These are phyloP conservation scores for Kwoniella botswanensis DNA, from an alignment of 768 basidiomycete genomes.

Conservation along the genomic window DNA sequence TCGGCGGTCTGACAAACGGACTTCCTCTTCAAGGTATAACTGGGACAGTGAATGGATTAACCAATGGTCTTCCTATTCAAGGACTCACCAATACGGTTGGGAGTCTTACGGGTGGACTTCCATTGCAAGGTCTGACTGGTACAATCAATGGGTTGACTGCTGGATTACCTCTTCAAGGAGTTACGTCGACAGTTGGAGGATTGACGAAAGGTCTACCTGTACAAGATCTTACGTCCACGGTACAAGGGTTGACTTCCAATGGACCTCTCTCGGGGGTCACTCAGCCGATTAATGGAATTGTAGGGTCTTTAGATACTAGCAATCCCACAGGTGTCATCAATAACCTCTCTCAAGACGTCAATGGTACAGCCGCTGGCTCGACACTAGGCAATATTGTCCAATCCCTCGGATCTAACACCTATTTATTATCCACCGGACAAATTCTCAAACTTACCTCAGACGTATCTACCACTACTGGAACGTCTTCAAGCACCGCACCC, in stretches of 20 bases:
- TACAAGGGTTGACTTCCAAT: conserved; percentile 1
- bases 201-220: conserved; percentile 10
- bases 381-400: conserved; percentile 15
- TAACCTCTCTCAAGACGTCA: conserved; percentile 4
- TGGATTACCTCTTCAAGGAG: conserved; percentile 16
- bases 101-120: conserved; percentile 2
- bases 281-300: neutral
- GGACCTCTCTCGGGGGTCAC: neutral
- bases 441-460: conserved; percentile 18
- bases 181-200: conserved; percentile 13
- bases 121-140: conserved; percentile 14
- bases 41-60: conserved; percentile 9
- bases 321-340: neutral
- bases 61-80: conserved; percentile 12
- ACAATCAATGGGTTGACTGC: conserved; percentile 3
- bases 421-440: conserved; percentile 21
- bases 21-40: conserved; percentile 10
- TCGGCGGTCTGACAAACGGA: conserved; percentile 11
- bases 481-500: neutral
- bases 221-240: neutral
- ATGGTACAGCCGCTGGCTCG: neutral
- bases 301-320: neutral
- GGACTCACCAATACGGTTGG: conserved; percentile 13
- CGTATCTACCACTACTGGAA: neutral
- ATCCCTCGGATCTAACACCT: conserved; percentile 14